Evolutionary conservation across 768 basidiomycete genomes (phyloP).

Genomic region (Lactarius tabidus): DNA sequence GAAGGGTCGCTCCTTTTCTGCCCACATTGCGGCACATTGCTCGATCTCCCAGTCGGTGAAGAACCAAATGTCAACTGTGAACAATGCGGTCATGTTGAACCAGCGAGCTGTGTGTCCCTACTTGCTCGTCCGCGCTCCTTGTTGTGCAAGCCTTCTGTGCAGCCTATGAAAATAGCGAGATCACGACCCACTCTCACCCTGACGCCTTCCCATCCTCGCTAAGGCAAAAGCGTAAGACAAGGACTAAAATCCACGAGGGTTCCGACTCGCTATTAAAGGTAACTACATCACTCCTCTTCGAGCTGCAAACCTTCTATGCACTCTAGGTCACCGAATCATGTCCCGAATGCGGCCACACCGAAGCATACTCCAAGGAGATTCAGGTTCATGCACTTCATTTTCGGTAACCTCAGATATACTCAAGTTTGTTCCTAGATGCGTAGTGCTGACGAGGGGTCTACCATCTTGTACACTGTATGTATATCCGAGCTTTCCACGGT

Average conservation of each 20-base stretch:
- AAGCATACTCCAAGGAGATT: constrained; percentile 85
- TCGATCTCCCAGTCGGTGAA: constrained; percentile 73
- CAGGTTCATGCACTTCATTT: constrained; percentile 50
- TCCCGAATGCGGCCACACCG: constrained; percentile 77
- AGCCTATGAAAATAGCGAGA: constrained; percentile 93
- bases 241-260: constrained; percentile 72
- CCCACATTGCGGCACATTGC: constrained; percentile 85
- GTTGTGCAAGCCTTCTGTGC: not conserved
- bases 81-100: constrained; percentile 84
- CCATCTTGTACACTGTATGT: constrained; percentile 89
- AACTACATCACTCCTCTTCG: constrained; percentile 15
- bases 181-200: constrained; percentile 86
- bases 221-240: constrained; percentile 83
- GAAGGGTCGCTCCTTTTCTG: constrained; percentile 92
- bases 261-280: constrained; percentile 64
- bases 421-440: constrained; percentile 50
- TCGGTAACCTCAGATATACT: not conserved
- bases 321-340: constrained; percentile 84
- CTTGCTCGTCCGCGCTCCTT: not conserved
- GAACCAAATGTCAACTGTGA: constrained; percentile 78
- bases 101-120: constrained; percentile 72
- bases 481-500: constrained; percentile 5
- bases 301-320: not conserved
- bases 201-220: constrained; percentile 92
- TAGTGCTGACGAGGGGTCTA: constrained; percentile 92